phyloP scores from a whole-genome alignment of 768 basidiomycete genomes.

The Boletus tylopilopsis region DNA sequence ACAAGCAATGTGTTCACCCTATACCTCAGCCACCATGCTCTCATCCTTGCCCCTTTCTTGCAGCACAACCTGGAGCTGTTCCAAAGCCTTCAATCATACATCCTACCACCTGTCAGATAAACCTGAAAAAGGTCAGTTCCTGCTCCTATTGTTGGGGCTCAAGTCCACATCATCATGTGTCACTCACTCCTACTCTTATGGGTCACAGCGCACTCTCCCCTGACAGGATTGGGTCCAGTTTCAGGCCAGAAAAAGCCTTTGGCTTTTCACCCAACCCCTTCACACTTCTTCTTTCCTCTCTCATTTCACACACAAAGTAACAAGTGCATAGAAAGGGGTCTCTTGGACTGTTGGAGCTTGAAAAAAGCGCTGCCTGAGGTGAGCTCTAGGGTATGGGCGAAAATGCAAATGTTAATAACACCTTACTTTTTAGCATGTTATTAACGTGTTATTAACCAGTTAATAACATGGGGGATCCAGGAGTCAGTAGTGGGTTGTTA shows the following conservation, averaged over 20 bases:
- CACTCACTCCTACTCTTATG: neutral
- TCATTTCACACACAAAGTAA: too few species aligned
- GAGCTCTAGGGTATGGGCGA: too few species aligned
- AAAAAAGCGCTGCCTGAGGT: too few species aligned
- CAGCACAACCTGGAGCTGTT: neutral
- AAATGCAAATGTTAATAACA: too few species aligned
- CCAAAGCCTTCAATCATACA: neutral
- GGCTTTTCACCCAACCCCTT: slow-evolving; percentile 1
- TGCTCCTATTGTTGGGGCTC: neutral
- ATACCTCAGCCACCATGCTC: neutral
- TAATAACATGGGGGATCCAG: too few species aligned
- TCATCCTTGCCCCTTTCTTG: neutral
- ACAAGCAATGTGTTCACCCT: neutral
- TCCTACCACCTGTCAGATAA: neutral
- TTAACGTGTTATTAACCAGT: too few species aligned
- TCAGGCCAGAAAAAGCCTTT: neutral
- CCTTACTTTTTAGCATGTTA: too few species aligned
- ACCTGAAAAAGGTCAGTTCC: neutral
- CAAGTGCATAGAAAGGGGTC: too few species aligned
- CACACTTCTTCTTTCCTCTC: too few species aligned
- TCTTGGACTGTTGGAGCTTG: too few species aligned
- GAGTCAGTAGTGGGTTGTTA: too few species aligned
- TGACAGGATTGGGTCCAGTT: neutral
- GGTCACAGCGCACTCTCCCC: neutral
- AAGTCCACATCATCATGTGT: neutral